These are phyloP conservation scores for Cadophora gregata DNA, from an alignment of 2,329 filamentous ascomycete genomes.

Conservation along the genomic window DNA sequence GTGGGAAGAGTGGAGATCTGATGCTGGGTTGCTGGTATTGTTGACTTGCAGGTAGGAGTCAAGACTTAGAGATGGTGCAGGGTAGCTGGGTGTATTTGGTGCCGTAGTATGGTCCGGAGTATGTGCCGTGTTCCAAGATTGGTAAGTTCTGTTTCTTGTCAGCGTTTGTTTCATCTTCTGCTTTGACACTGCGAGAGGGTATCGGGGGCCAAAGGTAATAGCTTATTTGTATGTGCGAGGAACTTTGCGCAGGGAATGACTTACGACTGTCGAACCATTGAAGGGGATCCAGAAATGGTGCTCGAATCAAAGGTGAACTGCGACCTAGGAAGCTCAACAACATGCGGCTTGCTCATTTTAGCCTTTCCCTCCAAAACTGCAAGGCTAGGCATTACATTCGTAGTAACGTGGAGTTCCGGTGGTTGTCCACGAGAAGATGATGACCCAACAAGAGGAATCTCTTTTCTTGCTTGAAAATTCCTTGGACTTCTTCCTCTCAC, in stretches of 20 bases:
- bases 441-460: constrained; percentile 71
- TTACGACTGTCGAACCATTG: constrained; percentile 42
- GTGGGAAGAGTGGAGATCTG: constrained; percentile 32
- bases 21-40: constrained; percentile 34
- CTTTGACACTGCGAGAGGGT: constrained; percentile 6
- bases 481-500: constrained; percentile 91
- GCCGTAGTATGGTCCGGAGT: constrained; percentile 38
- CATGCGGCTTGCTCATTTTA: constrained; percentile 36
- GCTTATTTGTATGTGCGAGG: not conserved
- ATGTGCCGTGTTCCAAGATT: constrained; percentile 39
- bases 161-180: constrained; percentile 28
- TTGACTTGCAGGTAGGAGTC: constrained; percentile 41
- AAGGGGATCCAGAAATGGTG: constrained; percentile 38
- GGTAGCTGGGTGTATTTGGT: constrained; percentile 38
- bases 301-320: constrained; percentile 44
- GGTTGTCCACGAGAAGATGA: constrained; percentile 44
- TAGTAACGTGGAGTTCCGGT: constrained; percentile 42
- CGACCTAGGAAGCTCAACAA: constrained; percentile 41
- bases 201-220: not conserved
- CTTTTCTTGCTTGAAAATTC: constrained; percentile 94
- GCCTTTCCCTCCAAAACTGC: constrained; percentile 32
- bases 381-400: constrained; percentile 34
- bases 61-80: constrained; percentile 30
- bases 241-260: constrained; percentile 23
- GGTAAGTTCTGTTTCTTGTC: constrained; percentile 38